Percentiles rank a stretch among this genome's conserved stretches.
Evolutionary conservation across 257 asterid genomes (phyloP).

Genomic region (Agastache rugosa): DNA sequence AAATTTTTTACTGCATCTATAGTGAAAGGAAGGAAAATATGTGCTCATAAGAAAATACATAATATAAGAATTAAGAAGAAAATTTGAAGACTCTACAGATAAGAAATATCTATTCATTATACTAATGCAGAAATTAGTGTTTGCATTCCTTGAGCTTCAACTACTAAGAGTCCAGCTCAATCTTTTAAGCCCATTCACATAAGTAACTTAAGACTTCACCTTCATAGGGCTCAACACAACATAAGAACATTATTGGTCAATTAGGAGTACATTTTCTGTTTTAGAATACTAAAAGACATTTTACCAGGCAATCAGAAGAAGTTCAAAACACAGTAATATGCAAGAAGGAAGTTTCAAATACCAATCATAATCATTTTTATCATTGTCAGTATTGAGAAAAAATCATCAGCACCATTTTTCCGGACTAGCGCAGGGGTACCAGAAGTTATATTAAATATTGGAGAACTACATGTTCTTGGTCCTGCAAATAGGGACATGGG

Average conservation of each 20-base stretch:
- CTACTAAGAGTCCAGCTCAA: background rate
- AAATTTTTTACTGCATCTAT: background rate
- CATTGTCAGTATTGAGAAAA: conserved; percentile 93
- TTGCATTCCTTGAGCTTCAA: conserved; percentile 10
- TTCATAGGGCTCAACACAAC: conserved; percentile 15
- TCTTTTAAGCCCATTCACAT: background rate
- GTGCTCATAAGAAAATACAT: background rate
- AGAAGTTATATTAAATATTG: conserved; percentile 63
- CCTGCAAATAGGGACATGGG: conserved; percentile 57
- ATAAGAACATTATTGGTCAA: conserved; percentile 23
- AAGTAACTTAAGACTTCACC: no score
- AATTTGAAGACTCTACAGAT: conserved; percentile 2
- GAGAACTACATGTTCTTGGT: conserved; percentile 61
- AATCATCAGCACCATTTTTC: conserved; percentile 88
- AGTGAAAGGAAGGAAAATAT: background rate
- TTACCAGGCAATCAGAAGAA: conserved; percentile 31
- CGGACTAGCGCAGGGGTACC: conserved; percentile 62
- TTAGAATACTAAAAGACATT: background rate
- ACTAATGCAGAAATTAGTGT: background rate
- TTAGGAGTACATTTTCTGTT: conserved; percentile 3
- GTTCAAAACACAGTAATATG: conserved; percentile 11
- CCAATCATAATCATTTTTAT: conserved; percentile 99
- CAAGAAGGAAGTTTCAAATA: conserved; percentile 40
- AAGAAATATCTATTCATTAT: background rate
- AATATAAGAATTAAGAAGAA: background rate